Conservation (phyloP, 495 filamentous ascomycete species). For the Lasiosphaeria hispida region DNA sequence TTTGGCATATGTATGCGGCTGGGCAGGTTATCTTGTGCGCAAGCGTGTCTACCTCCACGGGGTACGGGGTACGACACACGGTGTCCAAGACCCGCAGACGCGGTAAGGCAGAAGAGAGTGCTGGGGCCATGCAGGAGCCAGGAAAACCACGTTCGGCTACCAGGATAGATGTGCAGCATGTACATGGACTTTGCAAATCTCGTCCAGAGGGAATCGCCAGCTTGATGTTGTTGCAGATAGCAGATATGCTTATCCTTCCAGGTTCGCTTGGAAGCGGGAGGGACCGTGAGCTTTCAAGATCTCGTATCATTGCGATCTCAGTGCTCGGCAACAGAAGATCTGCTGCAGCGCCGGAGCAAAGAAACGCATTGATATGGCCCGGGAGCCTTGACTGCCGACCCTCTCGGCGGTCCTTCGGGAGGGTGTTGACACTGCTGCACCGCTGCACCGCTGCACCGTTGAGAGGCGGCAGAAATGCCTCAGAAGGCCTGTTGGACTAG, state of each 20-base stretch:
- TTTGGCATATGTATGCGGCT: not conserved
- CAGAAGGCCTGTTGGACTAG: constrained; percentile 5
- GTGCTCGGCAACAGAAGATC: not conserved
- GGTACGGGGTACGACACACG: constrained; percentile 11
- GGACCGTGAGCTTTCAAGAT: not conserved
- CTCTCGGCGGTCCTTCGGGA: not conserved
- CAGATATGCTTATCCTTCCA: not conserved
- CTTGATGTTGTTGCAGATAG: not conserved
- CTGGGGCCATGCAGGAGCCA: not conserved
- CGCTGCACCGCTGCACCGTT: not conserved
- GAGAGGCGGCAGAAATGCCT: constrained; percentile 12
- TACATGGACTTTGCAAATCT: constrained; percentile 2
- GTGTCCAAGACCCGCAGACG: not conserved
- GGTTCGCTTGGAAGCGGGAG: not conserved
- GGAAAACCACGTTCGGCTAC: constrained; percentile 5
- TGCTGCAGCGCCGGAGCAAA: not conserved
- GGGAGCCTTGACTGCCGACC: not conserved
- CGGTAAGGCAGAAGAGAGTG: not conserved
- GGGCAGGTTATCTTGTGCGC: no score
- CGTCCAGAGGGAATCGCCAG: not conserved
- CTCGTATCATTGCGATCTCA: not conserved
- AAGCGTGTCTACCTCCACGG: not conserved
- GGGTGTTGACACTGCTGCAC: constrained; percentile 1
- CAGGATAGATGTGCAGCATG: not conserved
- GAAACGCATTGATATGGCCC: not conserved